Percentiles rank a stretch among this genome's conserved stretches.
Evolutionary conservation across 2,329 filamentous ascomycete genomes (phyloP).

Genomic region (Coniochaeta sp.): DNA sequence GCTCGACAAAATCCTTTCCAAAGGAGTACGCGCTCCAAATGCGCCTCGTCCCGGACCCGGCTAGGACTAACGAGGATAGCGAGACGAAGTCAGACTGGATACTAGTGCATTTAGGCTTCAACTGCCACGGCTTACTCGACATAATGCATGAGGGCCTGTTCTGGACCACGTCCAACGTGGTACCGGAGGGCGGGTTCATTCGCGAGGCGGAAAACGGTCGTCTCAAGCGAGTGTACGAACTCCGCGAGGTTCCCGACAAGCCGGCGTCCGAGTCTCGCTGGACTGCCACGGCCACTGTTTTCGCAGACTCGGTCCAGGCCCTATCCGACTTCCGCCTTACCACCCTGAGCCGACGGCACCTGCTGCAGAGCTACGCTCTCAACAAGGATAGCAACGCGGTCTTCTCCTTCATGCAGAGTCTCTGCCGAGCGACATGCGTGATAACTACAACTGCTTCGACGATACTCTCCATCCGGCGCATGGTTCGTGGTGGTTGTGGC

Average conservation of each 20-base stretch:
- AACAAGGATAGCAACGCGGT: not conserved
- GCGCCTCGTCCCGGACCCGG: no score
- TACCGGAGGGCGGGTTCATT: not conserved
- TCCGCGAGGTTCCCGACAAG: not conserved
- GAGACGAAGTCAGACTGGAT: no score
- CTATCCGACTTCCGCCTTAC: not conserved
- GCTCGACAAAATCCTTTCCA: no score
- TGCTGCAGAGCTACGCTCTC: not conserved
- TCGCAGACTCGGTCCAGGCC: not conserved
- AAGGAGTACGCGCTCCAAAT: no score
- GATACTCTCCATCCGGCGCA: not conserved
- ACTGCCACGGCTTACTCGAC: not conserved
- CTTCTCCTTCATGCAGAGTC: not conserved
- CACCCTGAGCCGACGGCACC: not conserved
- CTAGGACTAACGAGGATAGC: no score
- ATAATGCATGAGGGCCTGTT: not conserved
- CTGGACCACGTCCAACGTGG: not conserved
- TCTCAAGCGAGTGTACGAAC: not conserved
- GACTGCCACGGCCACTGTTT: not conserved
- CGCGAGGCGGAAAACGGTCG: not conserved
- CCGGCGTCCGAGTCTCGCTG: not conserved
- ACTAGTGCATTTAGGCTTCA: not conserved
- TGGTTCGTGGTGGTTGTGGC: constrained; percentile 3
- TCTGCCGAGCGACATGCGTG: no score
- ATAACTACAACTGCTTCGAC: not conserved